phyloP scores from a whole-genome alignment of 441 rosid species.

The Adansonia rubrostipa region DNA sequence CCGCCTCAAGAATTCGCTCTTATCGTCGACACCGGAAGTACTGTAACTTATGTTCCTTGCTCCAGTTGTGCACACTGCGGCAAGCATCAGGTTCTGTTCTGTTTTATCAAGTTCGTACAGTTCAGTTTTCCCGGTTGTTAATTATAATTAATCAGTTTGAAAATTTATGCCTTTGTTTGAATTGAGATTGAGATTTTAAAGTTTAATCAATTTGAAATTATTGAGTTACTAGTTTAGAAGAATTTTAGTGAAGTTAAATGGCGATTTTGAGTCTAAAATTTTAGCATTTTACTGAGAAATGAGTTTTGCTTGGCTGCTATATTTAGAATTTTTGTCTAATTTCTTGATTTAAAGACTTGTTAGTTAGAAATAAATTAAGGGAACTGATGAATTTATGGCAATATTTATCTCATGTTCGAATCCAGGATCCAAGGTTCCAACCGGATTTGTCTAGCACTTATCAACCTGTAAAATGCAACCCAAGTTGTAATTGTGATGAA shows the following conservation, averaged over 20 bases:
- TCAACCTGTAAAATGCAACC: constrained; percentile 62
- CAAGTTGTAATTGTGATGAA: constrained; percentile 59
- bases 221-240: neutral
- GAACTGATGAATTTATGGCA: constrained; percentile 8
- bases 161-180: neutral
- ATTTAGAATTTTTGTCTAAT: neutral
- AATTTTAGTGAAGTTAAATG: neutral
- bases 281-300: neutral
- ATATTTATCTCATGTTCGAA: constrained; percentile 1
- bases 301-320: neutral
- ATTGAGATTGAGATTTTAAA: neutral
- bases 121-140: constrained; percentile 4
- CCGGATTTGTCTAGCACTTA: constrained; percentile 63
- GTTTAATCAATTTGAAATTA: neutral
- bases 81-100: constrained; percentile 59
- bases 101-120: constrained; percentile 11
- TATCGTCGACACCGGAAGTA: constrained; percentile 85
- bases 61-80: constrained; percentile 65
- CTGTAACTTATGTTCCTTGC: constrained; percentile 80
- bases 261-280: neutral
- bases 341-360: neutral
- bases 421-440: constrained; percentile 78
- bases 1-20: constrained; percentile 78
- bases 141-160: neutral
- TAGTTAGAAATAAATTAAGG: neutral